These are phyloP conservation scores for Excoecaria agallocha DNA, from an alignment of 345 rosid species.

Conservation along the genomic window DNA sequence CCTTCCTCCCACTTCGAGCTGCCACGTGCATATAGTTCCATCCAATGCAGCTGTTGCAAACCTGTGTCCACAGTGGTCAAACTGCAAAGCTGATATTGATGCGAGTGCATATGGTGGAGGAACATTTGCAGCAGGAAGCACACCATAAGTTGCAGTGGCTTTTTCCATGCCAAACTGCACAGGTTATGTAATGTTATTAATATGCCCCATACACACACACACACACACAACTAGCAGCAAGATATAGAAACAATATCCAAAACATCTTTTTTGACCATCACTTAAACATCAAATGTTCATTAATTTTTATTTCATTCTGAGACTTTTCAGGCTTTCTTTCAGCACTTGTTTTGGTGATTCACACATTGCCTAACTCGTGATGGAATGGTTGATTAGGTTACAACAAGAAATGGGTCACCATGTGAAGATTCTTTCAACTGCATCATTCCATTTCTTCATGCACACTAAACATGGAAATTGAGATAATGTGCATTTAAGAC, in stretches of 20 bases:
- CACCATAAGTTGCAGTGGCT: slow-evolving; percentile 90
- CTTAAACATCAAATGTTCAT: background rate
- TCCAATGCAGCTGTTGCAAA: slow-evolving; percentile 83
- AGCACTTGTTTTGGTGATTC: background rate
- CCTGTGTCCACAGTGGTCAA: slow-evolving; percentile 86
- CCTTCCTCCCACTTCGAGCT: slow-evolving; percentile 91
- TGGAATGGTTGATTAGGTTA: background rate
- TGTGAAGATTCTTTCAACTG: background rate
- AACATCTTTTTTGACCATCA: slow-evolving; percentile 3
- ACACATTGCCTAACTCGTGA: background rate
- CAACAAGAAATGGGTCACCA: background rate
- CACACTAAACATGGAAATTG: background rate
- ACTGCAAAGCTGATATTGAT: slow-evolving; percentile 73
- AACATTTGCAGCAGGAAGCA: slow-evolving; percentile 77
- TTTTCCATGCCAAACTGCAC: slow-evolving; percentile 75
- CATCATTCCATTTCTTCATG: background rate
- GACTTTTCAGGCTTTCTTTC: background rate
- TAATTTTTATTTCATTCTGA: background rate
- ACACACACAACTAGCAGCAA: background rate
- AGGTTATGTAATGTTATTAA: slow-evolving; percentile 29
- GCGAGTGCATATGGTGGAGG: slow-evolving; percentile 92
- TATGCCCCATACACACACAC: background rate
- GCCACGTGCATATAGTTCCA: slow-evolving; percentile 94
- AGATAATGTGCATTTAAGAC: background rate
- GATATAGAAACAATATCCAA: slow-evolving; percentile 12